Evolutionary conservation across 1,284 basidiomycete genomes (phyloP).

Genomic region (Austroboletus rostrupii): DNA sequence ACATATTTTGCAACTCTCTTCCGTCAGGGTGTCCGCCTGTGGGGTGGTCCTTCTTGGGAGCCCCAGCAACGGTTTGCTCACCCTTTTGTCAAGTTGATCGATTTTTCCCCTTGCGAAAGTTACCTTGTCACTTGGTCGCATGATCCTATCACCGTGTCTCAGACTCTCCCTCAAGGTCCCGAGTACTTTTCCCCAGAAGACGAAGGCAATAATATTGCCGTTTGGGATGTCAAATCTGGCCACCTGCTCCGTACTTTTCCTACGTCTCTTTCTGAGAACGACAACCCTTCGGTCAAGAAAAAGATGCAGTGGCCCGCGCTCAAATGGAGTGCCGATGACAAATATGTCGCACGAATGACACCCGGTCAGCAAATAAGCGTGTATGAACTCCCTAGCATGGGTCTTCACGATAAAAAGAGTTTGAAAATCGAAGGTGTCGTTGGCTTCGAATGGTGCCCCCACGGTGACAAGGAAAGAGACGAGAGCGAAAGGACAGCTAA

Average conservation of each 20-base stretch:
- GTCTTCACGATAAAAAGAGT: slow-evolving; percentile 93
- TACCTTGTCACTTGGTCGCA: slow-evolving; percentile 99
- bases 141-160: slow-evolving; percentile 87
- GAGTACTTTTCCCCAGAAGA: slow-evolving; percentile 91
- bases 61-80: slow-evolving; percentile 90
- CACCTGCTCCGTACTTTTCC: slow-evolving; percentile 93
- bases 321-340: slow-evolving; percentile 98
- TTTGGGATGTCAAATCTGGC: slow-evolving; percentile 97
- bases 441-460: slow-evolving; percentile 99
- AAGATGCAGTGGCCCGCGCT: slow-evolving; percentile 93
- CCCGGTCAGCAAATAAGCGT: slow-evolving; percentile 93
- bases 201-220: slow-evolving; percentile 94
- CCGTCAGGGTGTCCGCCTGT: slow-evolving; percentile 92
- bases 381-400: slow-evolving; percentile 94
- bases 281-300: slow-evolving; percentile 60
- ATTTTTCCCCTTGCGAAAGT: slow-evolving; percentile 97
- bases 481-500: slow-evolving; percentile 59
- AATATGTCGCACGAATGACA: slow-evolving; percentile 83
- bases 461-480: slow-evolving; percentile 84
- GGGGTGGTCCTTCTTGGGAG: slow-evolving; percentile 90
- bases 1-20: slow-evolving; percentile 94
- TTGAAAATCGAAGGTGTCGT: slow-evolving; percentile 97
- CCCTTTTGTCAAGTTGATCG: slow-evolving; percentile 92
- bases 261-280: slow-evolving; percentile 53
- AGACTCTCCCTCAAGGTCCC: slow-evolving; percentile 77